Conservation (phyloP, 208 protist genomes). For the Acanthamoeba sp. region DNA sequence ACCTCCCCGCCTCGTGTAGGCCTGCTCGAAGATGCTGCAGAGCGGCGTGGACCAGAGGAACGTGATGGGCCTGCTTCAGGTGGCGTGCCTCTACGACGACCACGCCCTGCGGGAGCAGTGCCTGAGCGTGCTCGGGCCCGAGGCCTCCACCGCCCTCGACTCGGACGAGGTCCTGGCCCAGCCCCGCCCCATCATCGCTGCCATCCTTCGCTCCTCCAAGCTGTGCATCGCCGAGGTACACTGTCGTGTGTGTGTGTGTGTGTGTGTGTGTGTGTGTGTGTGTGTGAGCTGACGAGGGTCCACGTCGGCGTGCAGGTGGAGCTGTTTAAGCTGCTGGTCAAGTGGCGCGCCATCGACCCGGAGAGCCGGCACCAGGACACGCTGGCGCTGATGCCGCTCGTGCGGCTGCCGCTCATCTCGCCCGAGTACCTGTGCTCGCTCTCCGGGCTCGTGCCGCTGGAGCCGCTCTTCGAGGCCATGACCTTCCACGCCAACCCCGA, state of each 20-base stretch:
- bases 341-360: neutral
- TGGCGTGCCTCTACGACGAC: constrained; percentile 42
- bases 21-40: neutral
- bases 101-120: neutral
- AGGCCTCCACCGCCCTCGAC: neutral
- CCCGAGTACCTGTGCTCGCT: neutral
- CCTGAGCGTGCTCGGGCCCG: neutral
- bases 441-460: neutral
- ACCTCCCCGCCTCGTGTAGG: neutral
- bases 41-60: neutral
- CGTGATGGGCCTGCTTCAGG: neutral
- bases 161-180: neutral
- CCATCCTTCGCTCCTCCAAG: neutral
- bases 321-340: constrained; percentile 5
- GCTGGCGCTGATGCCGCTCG: constrained; percentile 19
- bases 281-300: no score
- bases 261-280: no score
- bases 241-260: no score
- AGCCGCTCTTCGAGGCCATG: constrained; percentile 16
- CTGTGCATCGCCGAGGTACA: neutral
- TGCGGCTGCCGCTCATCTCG: constrained; percentile 14
- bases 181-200: neutral
- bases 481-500: constrained; percentile 5
- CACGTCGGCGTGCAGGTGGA: no score
- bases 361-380: constrained; percentile 12